Evolutionary conservation across 176 grass and related monocot species (phyloP), one percentile per base, ranked within the genome.

Genomic region (Chloris gayana): DNA sequence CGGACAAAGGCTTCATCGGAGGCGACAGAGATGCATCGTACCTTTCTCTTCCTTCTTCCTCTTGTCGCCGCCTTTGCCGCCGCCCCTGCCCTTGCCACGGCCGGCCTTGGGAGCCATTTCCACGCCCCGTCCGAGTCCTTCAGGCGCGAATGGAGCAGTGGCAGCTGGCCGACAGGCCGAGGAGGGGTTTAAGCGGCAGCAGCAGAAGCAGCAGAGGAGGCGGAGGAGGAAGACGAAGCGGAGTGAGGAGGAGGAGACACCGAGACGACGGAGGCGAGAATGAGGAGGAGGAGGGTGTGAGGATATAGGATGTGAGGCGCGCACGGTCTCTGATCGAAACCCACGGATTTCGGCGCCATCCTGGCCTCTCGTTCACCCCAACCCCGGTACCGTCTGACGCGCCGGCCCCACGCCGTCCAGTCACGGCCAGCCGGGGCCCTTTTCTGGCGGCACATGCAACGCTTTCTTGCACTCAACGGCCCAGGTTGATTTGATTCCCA

Each of bases 11-110:
- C 9, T 14, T 75, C 64, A 11, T 66, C 45, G 56, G 67, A 2
- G 32, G 69, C 33, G 4, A 17, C 8, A 22, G n/a, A n/a, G 11
- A 3, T 14, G 31, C 18, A 13, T n/a, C n/a, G n/a, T 86, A 99
- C 96, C 88, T 93, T 99, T 99, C 79, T 95, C 96, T 66, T 95
- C 92, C 85, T 95, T 99, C 90, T 88, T 99, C 92, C 79, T 99
- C 88, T 38, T 93, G 31, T 99, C 92, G 64, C n/a, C n/a, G n/a
- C 86, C 90, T 42, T 88, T 99, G 75, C 86, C 81, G 76, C 85
- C 84, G 72, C 82, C 88, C 72, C 83, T 86, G 24, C 92, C 92
- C 82, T 87, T 99, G 76, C 96, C 84, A 1, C 89, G 86, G 83
- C 92, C 93, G 73, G 96, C 54, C 77, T 88, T 99, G n/a, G 96